These are phyloP conservation scores for Cladophialophora immunda DNA, from an alignment of 2,329 filamentous ascomycete genomes.

Conservation along the genomic window DNA sequence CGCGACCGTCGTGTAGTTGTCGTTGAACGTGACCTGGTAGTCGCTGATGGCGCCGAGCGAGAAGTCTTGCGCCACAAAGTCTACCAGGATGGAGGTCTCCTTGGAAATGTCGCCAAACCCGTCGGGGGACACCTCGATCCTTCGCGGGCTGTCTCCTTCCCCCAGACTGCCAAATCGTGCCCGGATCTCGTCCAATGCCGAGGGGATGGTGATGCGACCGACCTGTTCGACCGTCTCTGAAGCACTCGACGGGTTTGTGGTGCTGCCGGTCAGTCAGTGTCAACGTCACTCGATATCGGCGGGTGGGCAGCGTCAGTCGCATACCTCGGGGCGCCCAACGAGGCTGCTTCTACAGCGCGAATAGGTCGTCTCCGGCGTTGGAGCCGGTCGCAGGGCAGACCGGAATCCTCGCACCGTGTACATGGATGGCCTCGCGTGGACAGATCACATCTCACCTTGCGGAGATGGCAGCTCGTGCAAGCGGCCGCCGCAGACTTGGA, in stretches of 20 bases:
- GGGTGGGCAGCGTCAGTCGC: not conserved
- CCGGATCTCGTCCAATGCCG: not conserved
- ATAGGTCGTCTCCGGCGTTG: constrained; percentile 12
- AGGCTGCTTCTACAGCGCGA: not conserved
- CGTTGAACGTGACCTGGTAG: constrained; percentile 23
- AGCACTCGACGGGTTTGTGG: not conserved
- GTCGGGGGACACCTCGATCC: constrained; percentile 4
- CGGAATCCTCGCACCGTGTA: constrained; percentile 15
- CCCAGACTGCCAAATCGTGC: constrained; percentile 9
- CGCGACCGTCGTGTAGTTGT: constrained; percentile 17
- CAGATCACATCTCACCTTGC: constrained; percentile 22
- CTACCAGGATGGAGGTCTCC: constrained; percentile 16
- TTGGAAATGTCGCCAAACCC: constrained; percentile 22
- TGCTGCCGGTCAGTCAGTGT: too few relatives aligned
- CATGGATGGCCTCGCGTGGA: constrained; percentile 8
- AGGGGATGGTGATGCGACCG: not conserved
- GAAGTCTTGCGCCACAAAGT: constrained; percentile 24
- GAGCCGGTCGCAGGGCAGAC: constrained; percentile 8
- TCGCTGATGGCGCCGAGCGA: constrained; percentile 15
- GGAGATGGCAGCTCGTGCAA: constrained; percentile 16
- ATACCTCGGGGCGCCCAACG: not conserved
- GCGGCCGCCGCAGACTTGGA: not conserved
- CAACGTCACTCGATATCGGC: too few relatives aligned
- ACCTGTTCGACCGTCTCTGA: not conserved
- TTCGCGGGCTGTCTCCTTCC: constrained; percentile 4